Base-by-base conservation (phyloP, 1,284 basidiomycete genomes). In the Coniophora puteana region DNA sequence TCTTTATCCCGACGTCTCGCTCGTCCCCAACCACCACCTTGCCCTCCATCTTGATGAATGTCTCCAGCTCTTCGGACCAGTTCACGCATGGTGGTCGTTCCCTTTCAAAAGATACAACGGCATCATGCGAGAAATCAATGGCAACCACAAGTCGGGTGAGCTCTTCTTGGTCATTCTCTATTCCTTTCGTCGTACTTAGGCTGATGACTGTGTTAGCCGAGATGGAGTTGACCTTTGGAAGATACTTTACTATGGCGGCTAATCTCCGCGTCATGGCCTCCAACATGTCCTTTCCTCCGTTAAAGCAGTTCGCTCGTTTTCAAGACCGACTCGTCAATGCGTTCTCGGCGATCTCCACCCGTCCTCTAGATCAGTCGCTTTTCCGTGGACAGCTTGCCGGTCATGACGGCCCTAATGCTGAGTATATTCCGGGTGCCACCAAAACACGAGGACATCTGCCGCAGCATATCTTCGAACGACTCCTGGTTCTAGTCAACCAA, bases 1-100 rank as follows among this genome's bases (percentile, higher is more conserved):
- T 8, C 42, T 54, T 3, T 58, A 41, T 43, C 26, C 36, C 1
- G 36, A 44, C 10, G 29, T 38, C 16, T 33, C 31, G 10, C 33
- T 53, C 4, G 29, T 43, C 0, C 46, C 53, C 0, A 52, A 51
- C 41, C 55, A 59, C 26, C 58, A 60, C 33, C 32, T 55, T 1
- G 38, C 55, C 5, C 40, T 54, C 6, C 58, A 60, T 41, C 40
- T 57, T 14, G 38, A 34, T 5, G 43, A 50, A 4, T 49, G 39
- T 21, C 24, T 60, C 1, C 14, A 32, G 5, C 20, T 34, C 3
- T 56, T 53, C 24, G 57, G 58, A 2, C 57, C 57, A 6, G 51
- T 52, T 13, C 52, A 53, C 39, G 45, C 41, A 13, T 58, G 55
- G 55, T 48, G 57, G 45, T 30, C 43, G 3, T 56, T 47, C 28